A percentile compares a stretch with the other conserved stretches of the same genome.
Evolutionary conservation across 345 rosid genomes (phyloP).

Genomic region (Populus ilicifolia): DNA sequence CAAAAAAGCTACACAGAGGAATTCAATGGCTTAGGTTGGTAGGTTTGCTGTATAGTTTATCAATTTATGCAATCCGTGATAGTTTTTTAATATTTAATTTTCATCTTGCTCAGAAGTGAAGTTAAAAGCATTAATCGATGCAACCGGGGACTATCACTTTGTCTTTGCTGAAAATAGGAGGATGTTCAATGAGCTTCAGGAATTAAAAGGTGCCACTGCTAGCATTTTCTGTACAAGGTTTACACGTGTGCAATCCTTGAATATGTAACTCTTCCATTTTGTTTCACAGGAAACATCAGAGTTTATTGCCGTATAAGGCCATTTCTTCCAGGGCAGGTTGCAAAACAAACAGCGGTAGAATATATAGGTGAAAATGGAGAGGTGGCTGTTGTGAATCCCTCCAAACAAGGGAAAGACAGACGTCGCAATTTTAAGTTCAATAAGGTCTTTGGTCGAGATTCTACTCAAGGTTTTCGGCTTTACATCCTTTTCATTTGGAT

Average conservation of each 20-base stretch:
- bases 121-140: constrained; percentile 48
- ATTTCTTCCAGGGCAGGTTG: constrained; percentile 58
- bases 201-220: constrained; percentile 60
- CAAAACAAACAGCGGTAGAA: constrained; percentile 51
- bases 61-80: not conserved
- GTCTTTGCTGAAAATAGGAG: constrained; percentile 78
- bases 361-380: constrained; percentile 75
- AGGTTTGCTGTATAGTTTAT: not conserved
- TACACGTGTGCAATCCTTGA: not conserved
- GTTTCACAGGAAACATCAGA: constrained; percentile 77
- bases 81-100: constrained; percentile 2
- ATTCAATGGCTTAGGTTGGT: constrained; percentile 54
- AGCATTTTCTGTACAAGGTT: not conserved
- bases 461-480: constrained; percentile 70
- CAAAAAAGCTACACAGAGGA: constrained; percentile 50
- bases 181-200: constrained; percentile 88
- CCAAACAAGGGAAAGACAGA: constrained; percentile 75
- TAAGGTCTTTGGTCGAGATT: constrained; percentile 60
- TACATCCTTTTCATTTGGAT: not conserved
- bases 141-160: constrained; percentile 61
- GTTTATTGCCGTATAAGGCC: constrained; percentile 87
- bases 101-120: constrained; percentile 43
- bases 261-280: constrained; percentile 3
- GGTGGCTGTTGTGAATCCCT: constrained; percentile 59
- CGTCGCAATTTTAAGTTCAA: constrained; percentile 65